A percentile compares a stretch with the other conserved stretches of the same genome.
Conservation (phyloP, 2,329 filamentous ascomycete species). For the Lasiodiplodia gonubiensis region DNA sequence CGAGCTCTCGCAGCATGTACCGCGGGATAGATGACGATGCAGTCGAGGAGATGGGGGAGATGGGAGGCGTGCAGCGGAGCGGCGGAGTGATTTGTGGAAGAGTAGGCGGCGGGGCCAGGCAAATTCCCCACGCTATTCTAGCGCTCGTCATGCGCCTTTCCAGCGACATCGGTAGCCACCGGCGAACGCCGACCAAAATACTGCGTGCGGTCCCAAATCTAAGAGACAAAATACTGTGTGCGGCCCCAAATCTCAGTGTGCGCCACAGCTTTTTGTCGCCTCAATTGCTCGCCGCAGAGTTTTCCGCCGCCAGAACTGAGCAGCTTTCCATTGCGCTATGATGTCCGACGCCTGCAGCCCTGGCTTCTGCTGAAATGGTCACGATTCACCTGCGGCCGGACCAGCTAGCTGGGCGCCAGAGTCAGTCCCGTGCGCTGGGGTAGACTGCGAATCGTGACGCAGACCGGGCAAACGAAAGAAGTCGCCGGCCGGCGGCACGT, state of each 20-base stretch:
- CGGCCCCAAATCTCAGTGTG: neutral
- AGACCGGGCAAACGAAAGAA: neutral
- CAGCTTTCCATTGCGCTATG: neutral
- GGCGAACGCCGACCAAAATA: neutral
- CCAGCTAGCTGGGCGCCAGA: neutral
- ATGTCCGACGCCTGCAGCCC: neutral
- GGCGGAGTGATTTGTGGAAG: slow-evolving; percentile 12
- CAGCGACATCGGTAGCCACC: neutral
- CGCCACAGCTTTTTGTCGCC: neutral
- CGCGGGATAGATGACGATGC: slow-evolving; percentile 30
- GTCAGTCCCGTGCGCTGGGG: neutral
- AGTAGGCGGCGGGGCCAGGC: slow-evolving; percentile 9
- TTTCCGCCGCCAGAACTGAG: neutral
- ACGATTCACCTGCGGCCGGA: slow-evolving; percentile 3
- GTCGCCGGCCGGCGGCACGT: neutral
- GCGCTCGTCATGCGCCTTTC: neutral
- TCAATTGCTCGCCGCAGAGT: neutral
- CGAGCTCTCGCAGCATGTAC: slow-evolving; percentile 62
- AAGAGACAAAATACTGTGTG: neutral
- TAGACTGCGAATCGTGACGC: neutral
- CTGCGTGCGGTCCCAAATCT: too few species aligned
- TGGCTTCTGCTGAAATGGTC: neutral
- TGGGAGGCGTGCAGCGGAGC: slow-evolving; percentile 12
- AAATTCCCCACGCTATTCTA: slow-evolving; percentile 16
- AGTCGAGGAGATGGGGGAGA: neutral